These are phyloP conservation scores for Ammopiptanthus mongolicus DNA, from an alignment of 306 rosid genomes.

Conservation along the genomic window DNA sequence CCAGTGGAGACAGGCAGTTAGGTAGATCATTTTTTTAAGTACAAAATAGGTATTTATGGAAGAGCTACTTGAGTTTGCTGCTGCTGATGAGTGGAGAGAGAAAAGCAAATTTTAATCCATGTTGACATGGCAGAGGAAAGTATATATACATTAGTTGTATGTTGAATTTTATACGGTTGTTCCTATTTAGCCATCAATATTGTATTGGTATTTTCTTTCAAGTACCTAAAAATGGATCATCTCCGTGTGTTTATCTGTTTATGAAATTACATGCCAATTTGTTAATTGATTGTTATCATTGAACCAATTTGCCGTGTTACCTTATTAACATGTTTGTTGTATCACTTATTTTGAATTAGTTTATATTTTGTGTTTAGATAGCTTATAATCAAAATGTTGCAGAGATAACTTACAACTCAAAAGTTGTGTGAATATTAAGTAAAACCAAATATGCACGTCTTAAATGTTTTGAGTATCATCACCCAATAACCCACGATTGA, in stretches of 20 bases:
- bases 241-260: background rate
- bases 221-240: background rate
- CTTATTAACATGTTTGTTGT: too few relatives aligned
- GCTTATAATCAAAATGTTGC: too few relatives aligned
- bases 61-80: background rate
- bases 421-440: too few relatives aligned
- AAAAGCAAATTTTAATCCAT: conserved; percentile 1
- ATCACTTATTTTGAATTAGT: too few relatives aligned
- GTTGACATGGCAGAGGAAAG: background rate
- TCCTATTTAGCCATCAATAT: background rate
- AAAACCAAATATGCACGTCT: too few relatives aligned
- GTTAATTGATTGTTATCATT: background rate
- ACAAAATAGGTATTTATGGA: background rate
- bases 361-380: too few relatives aligned
- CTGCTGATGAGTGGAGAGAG: background rate
- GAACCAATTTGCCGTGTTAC: background rate
- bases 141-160: background rate
- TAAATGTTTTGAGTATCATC: too few relatives aligned
- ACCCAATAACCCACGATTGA: too few relatives aligned
- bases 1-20: background rate
- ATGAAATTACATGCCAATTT: background rate
- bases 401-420: too few relatives aligned
- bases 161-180: background rate
- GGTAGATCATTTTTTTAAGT: background rate
- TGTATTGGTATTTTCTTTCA: background rate